Evolutionary conservation across 805 yeast species (phyloP), one percentile per base, ranked within the genome.

Genomic region (Isabelozyma gotoi): DNA sequence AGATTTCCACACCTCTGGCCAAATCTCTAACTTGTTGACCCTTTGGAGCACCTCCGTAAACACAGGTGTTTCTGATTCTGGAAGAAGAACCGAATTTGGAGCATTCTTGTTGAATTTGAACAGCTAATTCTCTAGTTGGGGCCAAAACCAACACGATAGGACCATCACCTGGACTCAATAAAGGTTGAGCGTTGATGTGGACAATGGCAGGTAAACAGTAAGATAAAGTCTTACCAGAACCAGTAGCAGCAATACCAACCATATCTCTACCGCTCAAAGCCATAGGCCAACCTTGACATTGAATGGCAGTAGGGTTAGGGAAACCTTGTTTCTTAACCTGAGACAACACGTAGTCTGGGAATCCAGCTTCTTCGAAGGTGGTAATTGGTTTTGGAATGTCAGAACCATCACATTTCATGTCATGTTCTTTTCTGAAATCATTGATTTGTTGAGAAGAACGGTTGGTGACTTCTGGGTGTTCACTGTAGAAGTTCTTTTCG

Each of bases 271-370:
- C 99, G 58, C 92, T 83, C 46, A 91, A 77, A 62, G 99, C 99
- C 99, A 94, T 94, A 51, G 99, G 99, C 99, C 99, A 94, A 76
- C 99, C 99, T 77, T 94, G 99, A 71, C 97, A 89, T 76, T 94
- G 99, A 62, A 94, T 94, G 53, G 89, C 90, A 44, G 99, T 94
- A 59, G 99, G 99, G 52, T 75, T 80, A 44, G 84, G 94, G 75
- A 94, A 94, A 48, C 98, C 98, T 71, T 88, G 90, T 47, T 83
- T 83, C 71, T 86, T 81, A 57, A 94, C 91, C 77, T 92, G 97
- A 46, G 71, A 75, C 62, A 94, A 77, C 36, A 92, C 97, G 65
- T 92, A 91, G 57, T 82, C 87, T 53, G 99, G 99, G 80, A 94
- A 92, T 38, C 97, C 97, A 62, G 97, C 97, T 76, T 94, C 98